phyloP scores from a whole-genome alignment of 176 grass and related monocot genomes.

The Oryza nivara region DNA sequence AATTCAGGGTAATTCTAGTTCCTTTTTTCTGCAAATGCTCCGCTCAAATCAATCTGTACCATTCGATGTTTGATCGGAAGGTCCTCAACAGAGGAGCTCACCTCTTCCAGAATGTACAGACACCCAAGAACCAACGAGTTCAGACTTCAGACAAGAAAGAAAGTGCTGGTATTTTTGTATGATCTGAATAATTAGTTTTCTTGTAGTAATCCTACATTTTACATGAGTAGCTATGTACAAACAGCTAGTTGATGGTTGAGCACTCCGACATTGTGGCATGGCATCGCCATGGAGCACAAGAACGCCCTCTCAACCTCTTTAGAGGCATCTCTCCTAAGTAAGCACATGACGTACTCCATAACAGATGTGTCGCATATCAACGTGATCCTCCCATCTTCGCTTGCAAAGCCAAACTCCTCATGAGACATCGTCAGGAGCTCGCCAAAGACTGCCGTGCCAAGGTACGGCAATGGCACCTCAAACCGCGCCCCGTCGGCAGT shows the following conservation, averaged over 20 bases:
- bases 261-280: background rate
- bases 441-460: background rate
- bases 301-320: constrained; percentile 28
- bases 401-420: constrained; percentile 38
- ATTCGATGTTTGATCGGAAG: too few species aligned
- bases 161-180: too few species aligned
- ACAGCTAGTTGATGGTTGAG: constrained; percentile 17
- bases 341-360: constrained; percentile 24
- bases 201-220: background rate
- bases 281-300: constrained; percentile 9
- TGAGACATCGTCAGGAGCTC: constrained; percentile 36
- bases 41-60: too few species aligned
- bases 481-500: background rate
- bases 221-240: constrained; percentile 1
- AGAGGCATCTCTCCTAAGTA: constrained; percentile 16
- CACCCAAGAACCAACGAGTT: too few species aligned
- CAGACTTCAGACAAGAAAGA: too few species aligned
- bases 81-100: too few species aligned
- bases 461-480: constrained; percentile 34
- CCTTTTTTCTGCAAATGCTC: too few species aligned
- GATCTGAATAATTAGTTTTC: too few species aligned
- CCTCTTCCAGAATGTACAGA: too few species aligned
- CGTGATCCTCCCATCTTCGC: constrained; percentile 2
- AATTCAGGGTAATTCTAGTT: too few species aligned
- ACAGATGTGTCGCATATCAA: constrained; percentile 16